Evolutionary conservation across 352 stramenopile genomes (phyloP), one percentile per base, ranked within the genome.

Genomic region (Phytophthora kernoviae): DNA sequence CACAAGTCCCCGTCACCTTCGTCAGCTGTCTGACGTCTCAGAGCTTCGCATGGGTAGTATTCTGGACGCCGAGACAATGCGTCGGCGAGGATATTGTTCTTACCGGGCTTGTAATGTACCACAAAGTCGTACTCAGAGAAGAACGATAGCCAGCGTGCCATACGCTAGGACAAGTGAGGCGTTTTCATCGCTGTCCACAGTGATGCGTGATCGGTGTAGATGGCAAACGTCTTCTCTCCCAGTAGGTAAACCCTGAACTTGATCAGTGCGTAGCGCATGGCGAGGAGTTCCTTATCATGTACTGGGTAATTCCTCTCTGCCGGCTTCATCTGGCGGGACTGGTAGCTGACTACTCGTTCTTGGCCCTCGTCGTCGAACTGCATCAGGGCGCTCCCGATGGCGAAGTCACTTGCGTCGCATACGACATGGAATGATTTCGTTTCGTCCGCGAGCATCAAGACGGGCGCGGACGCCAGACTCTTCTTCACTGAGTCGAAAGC

Each of bases 111-210:
- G n/a, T n/a, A n/a, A n/a, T 41, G 34, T 17, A 41, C 12, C 9
- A 41, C 34, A 15, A 41, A 41, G 34, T 41, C 18, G 34, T 41
- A 41, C 34, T 41, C 34, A 15, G 34, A 41, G 12, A 41, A 41
- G 6, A 41, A 15, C 14, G 34, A n/a, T n/a, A 41, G 14, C 34
- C 34, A 41, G 34, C 34, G 34, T 15, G 34, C 34, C 34, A 41
- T 41, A 15, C 34, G 34, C 34, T 41, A 15, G 8, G 12, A 41
- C 34, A 41, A 41, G 18, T 41, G 34, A 41, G 34, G 34, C 5
- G 10, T 41, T 15, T 41, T 41, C 34, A 15, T 41, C 12, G 34
- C 34, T 4, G 34, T 41, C 6, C 34, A 15, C 9, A 41, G 12
- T 15, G 34, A 41, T 18, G 34, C 34, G 34, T 41, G 34, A n/a